These are phyloP conservation scores for Conringia planisiliqua DNA, from an alignment of 345 rosid species.

Conservation along the genomic window DNA sequence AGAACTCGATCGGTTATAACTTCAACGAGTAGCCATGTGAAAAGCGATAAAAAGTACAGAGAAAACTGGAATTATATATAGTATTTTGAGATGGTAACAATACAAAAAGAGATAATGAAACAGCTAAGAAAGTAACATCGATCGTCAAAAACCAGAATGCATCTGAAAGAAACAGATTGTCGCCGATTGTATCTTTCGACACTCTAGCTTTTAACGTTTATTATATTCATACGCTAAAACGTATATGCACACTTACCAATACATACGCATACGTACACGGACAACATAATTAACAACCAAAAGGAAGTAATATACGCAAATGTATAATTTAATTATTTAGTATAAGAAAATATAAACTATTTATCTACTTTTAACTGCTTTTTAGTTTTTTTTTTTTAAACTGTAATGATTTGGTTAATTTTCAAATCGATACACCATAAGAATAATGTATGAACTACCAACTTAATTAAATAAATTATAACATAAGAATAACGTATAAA, in stretches of 20 bases:
- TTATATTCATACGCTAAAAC: not conserved
- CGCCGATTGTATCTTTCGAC: constrained; percentile 18
- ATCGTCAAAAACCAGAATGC: constrained; percentile 14
- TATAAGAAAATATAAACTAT: too few relatives aligned
- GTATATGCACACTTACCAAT: constrained; percentile 8
- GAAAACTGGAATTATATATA: not conserved
- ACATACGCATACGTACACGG: not conserved
- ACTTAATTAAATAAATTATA: too few relatives aligned
- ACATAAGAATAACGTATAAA: not conserved
- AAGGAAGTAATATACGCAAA: not conserved
- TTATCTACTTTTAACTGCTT: too few relatives aligned
- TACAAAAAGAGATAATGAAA: not conserved
- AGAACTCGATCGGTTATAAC: not conserved
- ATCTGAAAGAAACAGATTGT: constrained; percentile 29
- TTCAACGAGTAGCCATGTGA: not conserved
- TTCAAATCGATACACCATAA: too few relatives aligned
- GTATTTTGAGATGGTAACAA: not conserved
- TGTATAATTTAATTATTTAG: too few relatives aligned
- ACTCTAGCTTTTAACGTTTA: not conserved
- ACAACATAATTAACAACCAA: not conserved
- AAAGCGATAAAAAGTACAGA: not conserved
- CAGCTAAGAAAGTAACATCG: constrained; percentile 24
- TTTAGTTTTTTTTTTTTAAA: too few relatives aligned
- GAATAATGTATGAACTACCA: too few relatives aligned
- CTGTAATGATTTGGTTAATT: too few relatives aligned